Evolutionary conservation across 2,329 filamentous ascomycete genomes (phyloP).

Genomic region (Aspergillus unguis): DNA sequence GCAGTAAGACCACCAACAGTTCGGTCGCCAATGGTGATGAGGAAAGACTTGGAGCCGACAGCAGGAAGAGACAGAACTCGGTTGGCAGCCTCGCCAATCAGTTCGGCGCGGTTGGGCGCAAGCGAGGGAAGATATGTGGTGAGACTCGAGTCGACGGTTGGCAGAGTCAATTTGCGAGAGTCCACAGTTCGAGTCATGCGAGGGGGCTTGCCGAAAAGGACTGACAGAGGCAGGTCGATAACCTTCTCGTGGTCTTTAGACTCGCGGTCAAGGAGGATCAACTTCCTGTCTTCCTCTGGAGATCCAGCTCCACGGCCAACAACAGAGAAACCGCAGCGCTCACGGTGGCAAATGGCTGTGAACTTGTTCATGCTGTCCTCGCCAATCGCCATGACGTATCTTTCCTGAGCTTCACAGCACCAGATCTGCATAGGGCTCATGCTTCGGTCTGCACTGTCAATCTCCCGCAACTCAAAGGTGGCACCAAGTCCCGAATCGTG

Average conservation of each 20-base stretch:
- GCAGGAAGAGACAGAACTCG: constrained; percentile 80
- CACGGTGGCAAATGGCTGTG: constrained; percentile 67
- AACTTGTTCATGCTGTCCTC: constrained; percentile 72
- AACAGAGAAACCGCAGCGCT: constrained; percentile 88
- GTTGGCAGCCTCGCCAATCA: constrained; percentile 68
- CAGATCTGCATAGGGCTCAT: constrained; percentile 97
- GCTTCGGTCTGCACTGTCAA: constrained; percentile 83
- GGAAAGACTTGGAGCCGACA: constrained; percentile 94
- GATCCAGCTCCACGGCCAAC: constrained; percentile 72
- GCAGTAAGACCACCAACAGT: constrained; percentile 85
- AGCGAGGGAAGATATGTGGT: constrained; percentile 61
- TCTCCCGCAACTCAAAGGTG: constrained; percentile 87
- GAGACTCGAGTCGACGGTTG: constrained; percentile 72
- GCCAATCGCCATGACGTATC: constrained; percentile 89
- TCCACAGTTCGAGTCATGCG: constrained; percentile 73
- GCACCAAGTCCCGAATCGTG: constrained; percentile 90
- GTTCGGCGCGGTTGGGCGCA: constrained; percentile 42
- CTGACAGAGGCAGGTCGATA: constrained; percentile 85
- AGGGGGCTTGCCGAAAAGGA: constrained; percentile 83
- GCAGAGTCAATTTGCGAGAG: constrained; percentile 64
- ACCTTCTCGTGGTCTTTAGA: constrained; percentile 70
- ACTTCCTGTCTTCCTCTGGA: constrained; percentile 63
- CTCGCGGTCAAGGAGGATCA: constrained; percentile 79
- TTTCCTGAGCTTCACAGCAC: constrained; percentile 96
- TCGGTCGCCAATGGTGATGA: constrained; percentile 94